A percentile compares a stretch with the other conserved stretches of the same genome.
These are phyloP conservation scores for Mentha longifolia DNA, from an alignment of 257 asterid genomes.

Conservation along the genomic window DNA sequence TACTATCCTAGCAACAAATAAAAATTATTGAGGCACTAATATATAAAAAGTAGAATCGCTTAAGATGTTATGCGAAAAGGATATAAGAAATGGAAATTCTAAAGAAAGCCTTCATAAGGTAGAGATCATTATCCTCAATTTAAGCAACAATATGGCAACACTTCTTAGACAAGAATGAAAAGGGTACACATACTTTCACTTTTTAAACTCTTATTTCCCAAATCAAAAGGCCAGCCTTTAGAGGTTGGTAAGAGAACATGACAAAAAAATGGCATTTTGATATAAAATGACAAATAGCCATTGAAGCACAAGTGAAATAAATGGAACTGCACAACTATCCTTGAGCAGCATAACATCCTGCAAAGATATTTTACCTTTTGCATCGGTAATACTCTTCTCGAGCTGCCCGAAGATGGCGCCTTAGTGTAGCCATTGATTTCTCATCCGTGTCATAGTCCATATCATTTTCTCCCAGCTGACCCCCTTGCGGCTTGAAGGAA, in stretches of 20 bases:
- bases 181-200: background rate
- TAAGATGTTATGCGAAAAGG: background rate
- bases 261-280: slow-evolving; percentile 4
- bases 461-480: slow-evolving; percentile 93
- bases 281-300: slow-evolving; percentile 19
- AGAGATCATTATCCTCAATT: no score
- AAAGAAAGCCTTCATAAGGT: no score
- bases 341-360: slow-evolving; percentile 24
- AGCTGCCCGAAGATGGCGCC: slow-evolving; percentile 92
- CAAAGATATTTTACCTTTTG: slow-evolving; percentile 66
- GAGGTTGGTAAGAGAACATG: slow-evolving; percentile 1
- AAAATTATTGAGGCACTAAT: slow-evolving; percentile 10
- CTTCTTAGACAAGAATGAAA: background rate
- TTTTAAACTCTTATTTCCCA: background rate
- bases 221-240: slow-evolving; percentile 17
- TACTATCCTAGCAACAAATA: background rate
- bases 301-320: no score
- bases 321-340: no score
- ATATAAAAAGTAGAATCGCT: slow-evolving; percentile 13
- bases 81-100: background rate
- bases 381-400: slow-evolving; percentile 95
- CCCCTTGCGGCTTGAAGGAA: slow-evolving; percentile 99
- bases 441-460: slow-evolving; percentile 99
- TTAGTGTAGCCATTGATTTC: slow-evolving; percentile 97
- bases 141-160: background rate